Evolutionary conservation across 345 rosid species (phyloP).

Genomic region (Lepidium aucheri): DNA sequence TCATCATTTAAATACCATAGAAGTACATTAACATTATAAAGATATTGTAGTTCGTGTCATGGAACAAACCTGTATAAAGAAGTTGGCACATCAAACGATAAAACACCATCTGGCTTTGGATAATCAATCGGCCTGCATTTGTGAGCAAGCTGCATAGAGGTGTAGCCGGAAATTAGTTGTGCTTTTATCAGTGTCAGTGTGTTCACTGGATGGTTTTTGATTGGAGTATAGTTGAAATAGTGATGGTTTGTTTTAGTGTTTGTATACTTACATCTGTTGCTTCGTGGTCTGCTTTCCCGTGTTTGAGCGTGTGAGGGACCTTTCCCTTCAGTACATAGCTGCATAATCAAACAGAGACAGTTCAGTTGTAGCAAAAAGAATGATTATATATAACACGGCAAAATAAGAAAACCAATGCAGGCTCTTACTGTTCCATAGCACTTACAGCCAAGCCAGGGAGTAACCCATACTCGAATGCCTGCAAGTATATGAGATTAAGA

Average conservation of each 20-base stretch:
- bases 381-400: background rate
- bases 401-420: conserved; percentile 1
- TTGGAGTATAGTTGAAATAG: background rate
- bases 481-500: conserved; percentile 12
- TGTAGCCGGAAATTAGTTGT: background rate
- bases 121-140: conserved; percentile 58
- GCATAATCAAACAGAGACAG: conserved; percentile 21
- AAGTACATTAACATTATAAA: background rate
- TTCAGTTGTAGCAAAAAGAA: background rate
- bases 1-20: background rate
- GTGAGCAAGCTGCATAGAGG: conserved; percentile 50
- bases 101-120: conserved; percentile 78
- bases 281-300: conserved; percentile 86
- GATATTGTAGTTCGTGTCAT: background rate
- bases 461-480: conserved; percentile 90
- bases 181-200: background rate
- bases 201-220: background rate
- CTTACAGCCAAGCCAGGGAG: conserved; percentile 79
- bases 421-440: conserved; percentile 74
- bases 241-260: background rate
- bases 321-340: conserved; percentile 81
- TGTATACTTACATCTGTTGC: conserved; percentile 62
- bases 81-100: conserved; percentile 84
- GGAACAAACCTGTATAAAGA: conserved; percentile 76
- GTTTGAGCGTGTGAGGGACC: conserved; percentile 66